These are phyloP conservation scores for Pulveroboletus sp. DNA, from an alignment of 768 basidiomycete species.

Conservation along the genomic window DNA sequence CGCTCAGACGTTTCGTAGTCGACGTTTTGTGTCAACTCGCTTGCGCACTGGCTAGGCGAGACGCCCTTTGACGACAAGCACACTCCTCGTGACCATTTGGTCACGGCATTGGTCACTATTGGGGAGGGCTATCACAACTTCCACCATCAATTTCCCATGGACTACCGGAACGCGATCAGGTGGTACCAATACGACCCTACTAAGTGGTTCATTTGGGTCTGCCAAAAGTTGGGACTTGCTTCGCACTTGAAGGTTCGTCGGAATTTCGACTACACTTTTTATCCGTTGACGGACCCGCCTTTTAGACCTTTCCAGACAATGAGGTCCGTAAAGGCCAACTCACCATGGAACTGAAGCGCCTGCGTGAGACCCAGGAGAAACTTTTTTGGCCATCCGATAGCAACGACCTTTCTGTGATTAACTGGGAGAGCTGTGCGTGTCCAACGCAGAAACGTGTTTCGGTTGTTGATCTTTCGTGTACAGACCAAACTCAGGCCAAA, in stretches of 20 bases:
- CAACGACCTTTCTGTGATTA: constrained; percentile 74
- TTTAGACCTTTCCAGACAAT: constrained; percentile 57
- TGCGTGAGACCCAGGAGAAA: constrained; percentile 71
- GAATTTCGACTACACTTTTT: constrained; percentile 11
- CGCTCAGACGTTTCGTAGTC: constrained; percentile 47
- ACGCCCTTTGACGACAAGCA: constrained; percentile 94
- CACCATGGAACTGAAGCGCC: constrained; percentile 90
- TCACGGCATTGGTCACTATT: constrained; percentile 87
- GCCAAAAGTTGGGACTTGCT: constrained; percentile 46
- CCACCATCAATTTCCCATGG: constrained; percentile 96
- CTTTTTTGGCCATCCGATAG: constrained; percentile 77
- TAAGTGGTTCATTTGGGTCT: constrained; percentile 77
- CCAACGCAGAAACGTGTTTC: background rate
- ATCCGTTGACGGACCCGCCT: background rate
- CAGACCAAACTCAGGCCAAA: constrained; percentile 75
- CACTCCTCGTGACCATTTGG: constrained; percentile 82
- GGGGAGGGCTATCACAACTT: constrained; percentile 99
- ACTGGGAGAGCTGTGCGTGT: constrained; percentile 79
- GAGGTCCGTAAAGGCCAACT: constrained; percentile 84
- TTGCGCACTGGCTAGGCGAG: constrained; percentile 95
- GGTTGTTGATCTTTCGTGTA: constrained; percentile 2
- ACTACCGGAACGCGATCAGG: constrained; percentile 93
- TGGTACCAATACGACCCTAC: constrained; percentile 91
- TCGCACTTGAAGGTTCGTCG: constrained; percentile 61
- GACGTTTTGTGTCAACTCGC: constrained; percentile 95